phyloP scores from a whole-genome alignment of 805 yeast genomes.

The Myxozyma sirexii region DNA sequence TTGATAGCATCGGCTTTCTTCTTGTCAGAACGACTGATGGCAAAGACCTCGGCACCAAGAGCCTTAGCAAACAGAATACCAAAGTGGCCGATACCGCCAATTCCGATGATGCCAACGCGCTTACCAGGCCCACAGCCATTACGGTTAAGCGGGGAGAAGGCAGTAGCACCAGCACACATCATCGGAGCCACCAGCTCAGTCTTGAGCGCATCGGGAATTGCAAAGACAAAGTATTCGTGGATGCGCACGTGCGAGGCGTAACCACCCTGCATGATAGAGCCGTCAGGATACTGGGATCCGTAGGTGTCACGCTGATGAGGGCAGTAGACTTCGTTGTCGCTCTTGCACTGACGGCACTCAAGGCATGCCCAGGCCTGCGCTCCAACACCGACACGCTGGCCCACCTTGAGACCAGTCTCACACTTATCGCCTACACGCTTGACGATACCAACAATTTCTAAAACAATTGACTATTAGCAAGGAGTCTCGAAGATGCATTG shows the following conservation, averaged over 20 bases:
- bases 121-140: constrained; percentile 53
- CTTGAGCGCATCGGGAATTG: constrained; percentile 58
- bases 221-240: constrained; percentile 62
- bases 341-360: constrained; percentile 61
- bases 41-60: constrained; percentile 65
- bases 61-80: constrained; percentile 60
- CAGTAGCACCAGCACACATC: constrained; percentile 76
- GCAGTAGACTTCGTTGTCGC: constrained; percentile 61
- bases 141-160: constrained; percentile 60
- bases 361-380: constrained; percentile 65
- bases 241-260: constrained; percentile 66
- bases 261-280: constrained; percentile 61
- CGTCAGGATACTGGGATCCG: constrained; percentile 50
- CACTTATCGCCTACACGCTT: constrained; percentile 56
- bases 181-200: constrained; percentile 66
- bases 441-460: constrained; percentile 41
- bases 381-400: constrained; percentile 80
- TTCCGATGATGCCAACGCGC: constrained; percentile 56
- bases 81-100: constrained; percentile 69
- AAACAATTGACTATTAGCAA: too few relatives aligned
- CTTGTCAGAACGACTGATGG: constrained; percentile 54
- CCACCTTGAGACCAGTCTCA: constrained; percentile 53
- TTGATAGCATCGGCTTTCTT: constrained; percentile 56
- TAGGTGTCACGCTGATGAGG: constrained; percentile 56
- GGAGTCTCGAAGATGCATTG: too few relatives aligned